Base-by-base conservation (phyloP, 2,329 filamentous ascomycete genomes). In the Fusarium caatingaense region DNA sequence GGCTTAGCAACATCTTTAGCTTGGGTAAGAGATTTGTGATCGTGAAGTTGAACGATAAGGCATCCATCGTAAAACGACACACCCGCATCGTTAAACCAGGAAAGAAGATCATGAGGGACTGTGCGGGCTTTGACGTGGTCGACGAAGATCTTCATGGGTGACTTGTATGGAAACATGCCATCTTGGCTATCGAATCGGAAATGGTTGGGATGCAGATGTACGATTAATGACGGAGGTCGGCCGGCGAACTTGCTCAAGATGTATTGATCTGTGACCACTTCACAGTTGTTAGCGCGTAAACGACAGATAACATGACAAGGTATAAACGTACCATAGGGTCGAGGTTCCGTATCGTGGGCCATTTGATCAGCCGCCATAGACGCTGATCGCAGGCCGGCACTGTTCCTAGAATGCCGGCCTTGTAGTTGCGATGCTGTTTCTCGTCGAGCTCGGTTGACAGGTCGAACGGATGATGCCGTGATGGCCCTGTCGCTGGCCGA, bases 161-260 rank as follows among this genome's bases (percentile, higher is more conserved):
- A 97, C 75, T 93, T 93, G 80, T 98, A 98, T 8, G 89, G 87
- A 74, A 97, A 98, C 77, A 92, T 95, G 76, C 94, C 93, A 79
- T 97, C 94, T 80, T 98, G 95, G 74, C 94, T 90, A 73, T 98
- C 95, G 81, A 99, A 97, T 61, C 92, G 89, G 78, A 97, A 98
- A 80, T 97, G 91, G 7, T 88, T 93, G 12, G 90, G 86, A 77
- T 98, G 91, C 32, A 99, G 84, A 78, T 98, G 94, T 25, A 99
- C 84, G 53, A 95, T 89, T 25, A 99, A 84, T 6, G 95, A 98
- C 0, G 96, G 94, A 11, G 91, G 88, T 53, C 86, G 86, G 84
- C 93, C 76, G 81, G 85, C 85, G 80, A 91, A 94, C 80, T 94
- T 97, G 74, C 88, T 90, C n/a, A 98, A 84, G 49, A 98, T 93